Percentiles rank a stretch among this genome's conserved stretches.
phyloP scores from a whole-genome alignment of 495 filamentous ascomycete species.

The Hypoxylon cercidicola region DNA sequence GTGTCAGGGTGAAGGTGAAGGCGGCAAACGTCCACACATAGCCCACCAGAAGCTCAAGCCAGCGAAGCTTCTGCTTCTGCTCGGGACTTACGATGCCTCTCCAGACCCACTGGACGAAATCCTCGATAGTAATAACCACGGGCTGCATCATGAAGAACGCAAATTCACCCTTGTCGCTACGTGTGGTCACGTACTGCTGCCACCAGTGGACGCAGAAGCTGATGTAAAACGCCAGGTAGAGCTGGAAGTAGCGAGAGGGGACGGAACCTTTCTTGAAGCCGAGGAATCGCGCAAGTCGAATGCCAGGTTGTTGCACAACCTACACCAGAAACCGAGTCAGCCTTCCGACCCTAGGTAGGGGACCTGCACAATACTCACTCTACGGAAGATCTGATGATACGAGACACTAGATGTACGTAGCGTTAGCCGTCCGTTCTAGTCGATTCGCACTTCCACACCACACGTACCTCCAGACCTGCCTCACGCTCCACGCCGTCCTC shows the following conservation, averaged over 20 bases:
- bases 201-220: constrained; percentile 32
- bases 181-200: constrained; percentile 9
- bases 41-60: constrained; percentile 13
- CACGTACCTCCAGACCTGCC: constrained; percentile 25
- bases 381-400: constrained; percentile 26
- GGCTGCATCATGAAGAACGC: constrained; percentile 42
- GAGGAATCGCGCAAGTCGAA: constrained; percentile 25
- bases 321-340: background rate
- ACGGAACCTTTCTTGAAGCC: constrained; percentile 34
- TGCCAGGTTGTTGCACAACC: constrained; percentile 34
- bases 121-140: constrained; percentile 39
- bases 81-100: constrained; percentile 14
- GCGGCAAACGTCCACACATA: constrained; percentile 26
- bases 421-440: background rate
- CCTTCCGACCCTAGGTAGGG: background rate
- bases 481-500: constrained; percentile 19
- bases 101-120: constrained; percentile 34
- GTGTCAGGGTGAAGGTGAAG: constrained; percentile 16
- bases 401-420: constrained; percentile 2
- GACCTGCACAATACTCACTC: background rate
- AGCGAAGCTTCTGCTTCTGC: constrained; percentile 6
- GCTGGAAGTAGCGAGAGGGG: constrained; percentile 37
- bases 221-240: constrained; percentile 37
- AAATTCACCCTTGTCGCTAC: constrained; percentile 24
- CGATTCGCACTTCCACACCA: background rate